Evolutionary conservation across 345 rosid genomes (phyloP).

Genomic region (Capsella bursapastoris): DNA sequence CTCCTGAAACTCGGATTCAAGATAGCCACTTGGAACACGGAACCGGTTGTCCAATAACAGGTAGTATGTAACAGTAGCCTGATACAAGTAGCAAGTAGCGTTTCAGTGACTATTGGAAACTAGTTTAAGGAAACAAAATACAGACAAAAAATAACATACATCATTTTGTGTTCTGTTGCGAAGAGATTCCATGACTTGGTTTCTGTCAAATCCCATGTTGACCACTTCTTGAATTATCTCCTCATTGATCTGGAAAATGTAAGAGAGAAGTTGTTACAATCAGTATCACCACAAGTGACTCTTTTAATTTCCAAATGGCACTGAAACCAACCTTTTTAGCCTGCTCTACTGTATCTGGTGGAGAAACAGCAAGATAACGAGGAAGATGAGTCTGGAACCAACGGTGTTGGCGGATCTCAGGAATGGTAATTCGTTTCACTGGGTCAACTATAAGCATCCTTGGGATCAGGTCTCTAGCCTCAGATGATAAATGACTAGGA

Average conservation of each 20-base stretch:
- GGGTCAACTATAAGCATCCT: constrained; percentile 96
- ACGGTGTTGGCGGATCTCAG: constrained; percentile 87
- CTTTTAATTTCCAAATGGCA: neutral
- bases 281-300: constrained; percentile 3
- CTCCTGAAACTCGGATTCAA: constrained; percentile 79
- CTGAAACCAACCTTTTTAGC: constrained; percentile 65
- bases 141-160: constrained; percentile 48
- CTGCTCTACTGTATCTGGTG: constrained; percentile 78
- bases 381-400: constrained; percentile 94
- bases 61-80: constrained; percentile 97
- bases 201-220: constrained; percentile 76
- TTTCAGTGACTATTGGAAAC: constrained; percentile 29
- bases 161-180: constrained; percentile 77
- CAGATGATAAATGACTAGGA: constrained; percentile 90
- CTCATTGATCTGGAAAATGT: constrained; percentile 75
- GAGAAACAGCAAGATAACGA: constrained; percentile 86
- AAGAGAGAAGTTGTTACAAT: neutral
- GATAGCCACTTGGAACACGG: constrained; percentile 77
- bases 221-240: constrained; percentile 82
- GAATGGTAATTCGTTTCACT: constrained; percentile 82
- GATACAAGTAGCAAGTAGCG: constrained; percentile 43
- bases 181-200: constrained; percentile 76
- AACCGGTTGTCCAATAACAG: constrained; percentile 77
- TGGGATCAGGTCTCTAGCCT: constrained; percentile 92
- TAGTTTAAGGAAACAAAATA: neutral